phyloP scores from a whole-genome alignment of 768 basidiomycete species.

The Plicaturopsis crispa region DNA sequence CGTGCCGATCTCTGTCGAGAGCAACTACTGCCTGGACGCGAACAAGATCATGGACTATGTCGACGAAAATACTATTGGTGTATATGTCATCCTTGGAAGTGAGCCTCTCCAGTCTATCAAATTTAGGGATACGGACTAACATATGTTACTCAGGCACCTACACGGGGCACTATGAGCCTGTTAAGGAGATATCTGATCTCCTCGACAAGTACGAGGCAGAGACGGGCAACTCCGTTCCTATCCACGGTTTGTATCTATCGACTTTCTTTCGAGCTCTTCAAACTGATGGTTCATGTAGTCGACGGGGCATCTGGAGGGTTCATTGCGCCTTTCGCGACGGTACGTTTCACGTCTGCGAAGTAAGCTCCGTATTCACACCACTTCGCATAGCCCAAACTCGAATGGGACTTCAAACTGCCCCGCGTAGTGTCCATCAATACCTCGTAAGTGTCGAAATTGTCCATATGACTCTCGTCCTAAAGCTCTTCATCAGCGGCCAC shows the following conservation, averaged over 20 bases:
- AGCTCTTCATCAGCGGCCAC: constrained; percentile 40
- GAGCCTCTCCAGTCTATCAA: constrained; percentile 10
- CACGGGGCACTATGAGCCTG: constrained; percentile 66
- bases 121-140: neutral
- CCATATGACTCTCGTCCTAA: neutral
- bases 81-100: constrained; percentile 56
- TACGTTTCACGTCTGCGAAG: constrained; percentile 6
- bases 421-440: constrained; percentile 55
- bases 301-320: constrained; percentile 60
- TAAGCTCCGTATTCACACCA: constrained; percentile 13
- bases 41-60: constrained; percentile 56
- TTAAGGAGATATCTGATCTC: constrained; percentile 76
- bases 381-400: constrained; percentile 39
- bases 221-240: constrained; percentile 35
- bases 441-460: constrained; percentile 19
- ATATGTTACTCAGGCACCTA: constrained; percentile 24
- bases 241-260: constrained; percentile 25
- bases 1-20: constrained; percentile 58
- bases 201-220: constrained; percentile 48
- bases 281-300: constrained; percentile 21
- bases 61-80: constrained; percentile 67
- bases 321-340: constrained; percentile 51
- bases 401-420: constrained; percentile 55
- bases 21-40: constrained; percentile 72
- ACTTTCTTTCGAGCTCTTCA: constrained; percentile 17